Conservation (phyloP, 176 grass and related monocot species). For the Rhynchospora pubera region DNA sequence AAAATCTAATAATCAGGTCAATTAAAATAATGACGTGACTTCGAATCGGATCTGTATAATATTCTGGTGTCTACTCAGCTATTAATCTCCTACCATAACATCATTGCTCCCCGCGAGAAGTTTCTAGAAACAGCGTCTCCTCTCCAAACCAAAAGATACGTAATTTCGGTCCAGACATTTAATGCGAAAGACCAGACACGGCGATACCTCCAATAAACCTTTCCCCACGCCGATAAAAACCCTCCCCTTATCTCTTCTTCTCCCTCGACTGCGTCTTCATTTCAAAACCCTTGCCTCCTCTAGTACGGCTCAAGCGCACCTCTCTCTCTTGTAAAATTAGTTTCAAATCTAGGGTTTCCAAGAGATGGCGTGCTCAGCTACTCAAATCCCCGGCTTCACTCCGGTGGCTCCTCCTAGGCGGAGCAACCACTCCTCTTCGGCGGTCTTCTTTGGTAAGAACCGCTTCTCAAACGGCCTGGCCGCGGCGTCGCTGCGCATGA, state of each 20-base stretch:
- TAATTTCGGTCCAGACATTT: neutral
- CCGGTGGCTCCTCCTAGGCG: slow-evolving; percentile 41
- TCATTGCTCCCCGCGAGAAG: neutral
- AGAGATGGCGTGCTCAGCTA: slow-evolving; percentile 23
- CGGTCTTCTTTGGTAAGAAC: slow-evolving; percentile 45
- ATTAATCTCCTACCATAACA: too few relatives aligned
- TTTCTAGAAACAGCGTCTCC: neutral
- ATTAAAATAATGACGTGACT: too few relatives aligned
- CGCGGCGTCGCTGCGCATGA: neutral
- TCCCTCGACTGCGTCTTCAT: neutral
- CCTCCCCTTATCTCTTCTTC: slow-evolving; percentile 26
- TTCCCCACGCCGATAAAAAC: slow-evolving; percentile 20
- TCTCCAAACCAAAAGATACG: neutral
- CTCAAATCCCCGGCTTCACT: slow-evolving; percentile 42
- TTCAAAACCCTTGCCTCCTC: slow-evolving; percentile 2
- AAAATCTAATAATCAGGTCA: too few relatives aligned
- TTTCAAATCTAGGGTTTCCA: neutral
- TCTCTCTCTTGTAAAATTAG: neutral
- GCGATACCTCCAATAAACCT: neutral
- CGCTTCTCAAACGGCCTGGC: slow-evolving; percentile 12
- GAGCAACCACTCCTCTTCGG: slow-evolving; percentile 22
- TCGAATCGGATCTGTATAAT: too few relatives aligned
- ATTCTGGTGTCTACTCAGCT: too few relatives aligned
- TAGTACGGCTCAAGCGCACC: neutral
- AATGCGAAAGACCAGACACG: slow-evolving; percentile 15